Base-by-base conservation (phyloP, 2,329 filamentous ascomycete genomes). In the Alternaria viburni region DNA sequence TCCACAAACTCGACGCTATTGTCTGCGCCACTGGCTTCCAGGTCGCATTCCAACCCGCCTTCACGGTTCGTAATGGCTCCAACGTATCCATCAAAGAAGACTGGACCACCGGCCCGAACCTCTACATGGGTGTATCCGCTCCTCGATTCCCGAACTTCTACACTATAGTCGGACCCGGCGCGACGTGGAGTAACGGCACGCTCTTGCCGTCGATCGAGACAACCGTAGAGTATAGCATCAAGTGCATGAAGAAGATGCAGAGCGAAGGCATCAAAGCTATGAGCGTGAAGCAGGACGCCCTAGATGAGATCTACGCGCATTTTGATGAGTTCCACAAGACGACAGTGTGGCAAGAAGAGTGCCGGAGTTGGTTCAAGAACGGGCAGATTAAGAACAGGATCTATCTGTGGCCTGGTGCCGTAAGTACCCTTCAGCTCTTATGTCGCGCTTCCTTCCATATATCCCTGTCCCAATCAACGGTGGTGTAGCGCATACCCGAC, bases 71-170 rank as follows among this genome's bases (percentile, higher is more conserved):
- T 17, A 80, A 79, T 10, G 76, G 71, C 30, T 63, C 74, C 28
- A 77, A 75, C 55, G 69, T 74, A 41, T 75, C 74, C 26, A 77
- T 83, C 49, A 74, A 80, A 49, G 74, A 81, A 25, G 70, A 81
- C 60, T 83, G 82, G 82, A 71, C 72, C 15, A 59, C 72, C 7
- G 77, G 79, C 21, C 79, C 81, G 3, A 79, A 78, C 32, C 77
- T 80, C 41, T 83, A 83, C 72, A 80, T 83, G 67, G 75, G 72
- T 56, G 75, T 83, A 13, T 81, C 70, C 10, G 78, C 82, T 32
- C 81, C 81, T 7, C 72, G 72, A 25, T 83, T 82, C 65, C 82
- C 82, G 8, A 84, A 84, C 69, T 82, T 81, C 69, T 82, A 82
- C 68, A 79, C 77, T 41, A 81, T 82, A 59, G 80, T 80, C 54